These are phyloP conservation scores for Haplographium delicatum DNA, from an alignment of 495 filamentous ascomycete species.

Conservation along the genomic window DNA sequence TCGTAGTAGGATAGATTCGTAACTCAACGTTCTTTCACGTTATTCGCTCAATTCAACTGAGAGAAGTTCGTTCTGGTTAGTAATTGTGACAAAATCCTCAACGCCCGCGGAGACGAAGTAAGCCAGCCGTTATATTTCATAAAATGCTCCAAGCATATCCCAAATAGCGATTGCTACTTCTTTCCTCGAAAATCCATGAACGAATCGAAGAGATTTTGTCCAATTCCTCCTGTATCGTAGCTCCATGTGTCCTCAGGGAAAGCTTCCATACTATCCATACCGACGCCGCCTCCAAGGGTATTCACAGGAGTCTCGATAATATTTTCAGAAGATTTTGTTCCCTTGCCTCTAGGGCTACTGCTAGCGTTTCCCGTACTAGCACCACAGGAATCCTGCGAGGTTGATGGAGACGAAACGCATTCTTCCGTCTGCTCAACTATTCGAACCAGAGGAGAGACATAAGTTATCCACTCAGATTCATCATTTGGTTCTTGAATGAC, in stretches of 20 bases:
- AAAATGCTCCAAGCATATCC: no score
- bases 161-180: no score
- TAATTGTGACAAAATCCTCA: no score
- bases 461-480: slow-evolving; percentile 3
- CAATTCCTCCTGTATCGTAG: background rate
- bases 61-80: no score
- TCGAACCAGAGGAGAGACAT: slow-evolving; percentile 3
- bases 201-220: background rate
- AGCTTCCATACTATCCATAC: background rate
- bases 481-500: background rate
- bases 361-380: background rate
- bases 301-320: background rate
- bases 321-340: background rate
- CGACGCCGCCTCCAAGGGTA: background rate
- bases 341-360: background rate
- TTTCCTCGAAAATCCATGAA: background rate
- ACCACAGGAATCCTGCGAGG: background rate
- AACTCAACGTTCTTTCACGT: no score
- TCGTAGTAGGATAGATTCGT: no score
- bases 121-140: no score
- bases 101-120: no score
- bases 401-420: background rate
- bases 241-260: background rate
- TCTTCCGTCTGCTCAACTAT: slow-evolving; percentile 4
- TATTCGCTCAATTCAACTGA: no score